A percentile compares a stretch with the other conserved stretches of the same genome.
phyloP scores from a whole-genome alignment of 148 eudicot genomes.

The Silene latifolia region DNA sequence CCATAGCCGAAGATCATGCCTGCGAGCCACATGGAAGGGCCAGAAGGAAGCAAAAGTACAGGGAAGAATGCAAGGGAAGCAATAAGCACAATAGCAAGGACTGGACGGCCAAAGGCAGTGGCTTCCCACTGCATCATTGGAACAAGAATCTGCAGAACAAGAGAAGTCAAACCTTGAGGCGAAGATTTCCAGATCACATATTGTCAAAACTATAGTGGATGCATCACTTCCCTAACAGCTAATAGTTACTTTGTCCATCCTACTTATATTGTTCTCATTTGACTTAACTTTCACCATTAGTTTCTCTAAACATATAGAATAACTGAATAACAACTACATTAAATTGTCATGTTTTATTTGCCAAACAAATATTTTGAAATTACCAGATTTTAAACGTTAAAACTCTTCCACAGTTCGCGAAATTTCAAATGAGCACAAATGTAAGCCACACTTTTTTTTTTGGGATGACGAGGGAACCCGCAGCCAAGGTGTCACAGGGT shows the following conservation, averaged over 20 bases:
- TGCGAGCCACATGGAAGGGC: conserved; percentile 96
- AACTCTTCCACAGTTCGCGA: too few relatives aligned
- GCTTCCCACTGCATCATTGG: conserved; percentile 93
- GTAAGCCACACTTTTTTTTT: too few relatives aligned
- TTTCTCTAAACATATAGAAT: not conserved
- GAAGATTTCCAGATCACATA: not conserved
- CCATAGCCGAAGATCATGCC: conserved; percentile 98
- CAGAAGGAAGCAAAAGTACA: conserved; percentile 74
- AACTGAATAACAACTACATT: too few relatives aligned
- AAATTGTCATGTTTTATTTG: too few relatives aligned
- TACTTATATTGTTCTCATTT: too few relatives aligned
- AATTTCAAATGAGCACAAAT: too few relatives aligned
- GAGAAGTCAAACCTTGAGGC: conserved; percentile 14
- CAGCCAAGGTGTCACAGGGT: too few relatives aligned
- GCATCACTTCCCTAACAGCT: not conserved
- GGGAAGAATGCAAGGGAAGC: conserved; percentile 82
- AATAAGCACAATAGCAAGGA: conserved; percentile 75
- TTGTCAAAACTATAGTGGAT: not conserved
- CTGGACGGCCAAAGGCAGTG: conserved; percentile 87
- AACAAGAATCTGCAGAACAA: conserved; percentile 56
- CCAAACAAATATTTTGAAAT: too few relatives aligned
- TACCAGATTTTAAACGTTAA: not conserved
- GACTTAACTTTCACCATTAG: not conserved
- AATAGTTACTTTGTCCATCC: too few relatives aligned
- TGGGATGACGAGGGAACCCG: too few relatives aligned